phyloP scores from a whole-genome alignment of 2,329 filamentous ascomycete species.

The Calonectria crousiana region DNA sequence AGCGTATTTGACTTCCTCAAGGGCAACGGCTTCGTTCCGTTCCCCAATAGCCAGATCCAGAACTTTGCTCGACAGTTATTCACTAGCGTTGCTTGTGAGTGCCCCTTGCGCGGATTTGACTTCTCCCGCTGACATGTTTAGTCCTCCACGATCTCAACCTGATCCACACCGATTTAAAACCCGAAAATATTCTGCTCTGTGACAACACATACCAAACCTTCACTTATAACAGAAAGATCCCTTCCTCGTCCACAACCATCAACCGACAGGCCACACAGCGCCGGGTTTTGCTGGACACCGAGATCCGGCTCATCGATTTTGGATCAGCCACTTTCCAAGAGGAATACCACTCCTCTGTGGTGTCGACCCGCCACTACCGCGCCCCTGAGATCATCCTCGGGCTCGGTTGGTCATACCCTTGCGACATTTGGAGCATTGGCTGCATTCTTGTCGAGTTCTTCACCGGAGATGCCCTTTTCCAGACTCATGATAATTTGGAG shows the following conservation, averaged over 20 bases:
- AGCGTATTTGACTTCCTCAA: slow-evolving; percentile 99
- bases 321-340: slow-evolving; percentile 80
- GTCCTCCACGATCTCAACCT: slow-evolving; percentile 97
- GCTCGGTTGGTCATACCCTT: slow-evolving; percentile 78
- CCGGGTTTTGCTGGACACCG: slow-evolving; percentile 74
- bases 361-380: slow-evolving; percentile 77
- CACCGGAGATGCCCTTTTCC: slow-evolving; percentile 78
- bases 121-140: slow-evolving; percentile 51
- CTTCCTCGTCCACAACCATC: slow-evolving; percentile 72
- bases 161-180: slow-evolving; percentile 88
- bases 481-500: slow-evolving; percentile 79
- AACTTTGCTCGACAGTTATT: slow-evolving; percentile 95
- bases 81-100: slow-evolving; percentile 97
- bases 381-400: slow-evolving; percentile 79
- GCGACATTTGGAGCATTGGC: slow-evolving; percentile 81
- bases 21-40: slow-evolving; percentile 93
- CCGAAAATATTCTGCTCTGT: slow-evolving; percentile 77
- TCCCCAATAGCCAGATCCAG: slow-evolving; percentile 98
- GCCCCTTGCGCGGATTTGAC: background rate
- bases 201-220: slow-evolving; percentile 76
- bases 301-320: slow-evolving; percentile 79
- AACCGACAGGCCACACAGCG: slow-evolving; percentile 73
- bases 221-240: slow-evolving; percentile 77
- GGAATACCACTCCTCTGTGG: slow-evolving; percentile 79
- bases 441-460: slow-evolving; percentile 81